Conservation (phyloP, 2,329 filamentous ascomycete genomes). For the Diplodia corticola region DNA sequence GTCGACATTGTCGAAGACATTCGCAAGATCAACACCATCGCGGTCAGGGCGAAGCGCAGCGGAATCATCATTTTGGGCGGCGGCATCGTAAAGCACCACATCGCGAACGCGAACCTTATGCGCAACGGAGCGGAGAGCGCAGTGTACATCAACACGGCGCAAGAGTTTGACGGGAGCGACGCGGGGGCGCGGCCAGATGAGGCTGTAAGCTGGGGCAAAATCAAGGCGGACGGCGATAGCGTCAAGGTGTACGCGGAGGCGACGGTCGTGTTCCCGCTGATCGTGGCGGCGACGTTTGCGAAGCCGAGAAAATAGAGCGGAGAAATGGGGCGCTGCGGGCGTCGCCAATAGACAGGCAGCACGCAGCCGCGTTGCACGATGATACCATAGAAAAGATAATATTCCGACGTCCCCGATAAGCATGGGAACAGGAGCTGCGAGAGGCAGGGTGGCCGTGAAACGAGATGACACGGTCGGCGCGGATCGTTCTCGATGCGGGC, state of each 20-base stretch:
- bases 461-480: conserved; percentile 6
- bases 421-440: not conserved
- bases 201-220: conserved; percentile 98
- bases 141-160: conserved; percentile 95
- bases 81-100: conserved; percentile 96
- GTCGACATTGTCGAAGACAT: conserved; percentile 96
- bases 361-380: conserved; percentile 3
- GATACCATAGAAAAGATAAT: conserved; percentile 15
- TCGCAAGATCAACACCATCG: conserved; percentile 85
- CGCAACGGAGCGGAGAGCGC: conserved; percentile 95
- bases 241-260: conserved; percentile 80
- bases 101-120: conserved; percentile 97
- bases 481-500: not conserved
- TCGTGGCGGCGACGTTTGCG: conserved; percentile 68
- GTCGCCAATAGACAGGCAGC: conserved; percentile 1
- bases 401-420: conserved; percentile 9
- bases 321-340: not conserved
- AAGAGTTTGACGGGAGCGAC: conserved; percentile 97
- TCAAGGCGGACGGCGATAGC: conserved; percentile 81
- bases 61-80: conserved; percentile 97
- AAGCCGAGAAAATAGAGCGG: conserved; percentile 28
- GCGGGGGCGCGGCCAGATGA: conserved; percentile 93
- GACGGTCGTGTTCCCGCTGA: conserved; percentile 66
- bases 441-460: conserved; percentile 10
- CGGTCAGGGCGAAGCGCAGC: conserved; percentile 80